Conservation (phyloP, 73 alveolate genomes). For the Durusdinium trenchii region DNA sequence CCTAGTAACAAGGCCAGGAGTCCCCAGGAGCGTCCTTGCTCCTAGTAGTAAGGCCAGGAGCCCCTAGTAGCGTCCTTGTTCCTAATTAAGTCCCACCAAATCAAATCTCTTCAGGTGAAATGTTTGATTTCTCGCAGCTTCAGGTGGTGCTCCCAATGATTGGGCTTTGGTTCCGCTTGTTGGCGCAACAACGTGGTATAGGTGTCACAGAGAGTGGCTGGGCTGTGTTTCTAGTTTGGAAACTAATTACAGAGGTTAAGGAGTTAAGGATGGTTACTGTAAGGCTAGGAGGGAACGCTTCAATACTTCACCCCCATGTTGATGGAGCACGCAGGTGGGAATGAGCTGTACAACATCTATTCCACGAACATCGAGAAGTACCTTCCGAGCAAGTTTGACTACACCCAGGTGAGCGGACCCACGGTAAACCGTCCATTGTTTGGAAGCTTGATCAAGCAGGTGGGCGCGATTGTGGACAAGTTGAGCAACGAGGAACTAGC, state of each 20-base stretch:
- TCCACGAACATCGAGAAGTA: slow-evolving; percentile 4
- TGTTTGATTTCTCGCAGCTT: no score
- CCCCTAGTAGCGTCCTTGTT: no score
- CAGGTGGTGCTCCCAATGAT: background rate
- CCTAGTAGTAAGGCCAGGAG: no score
- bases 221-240: no score
- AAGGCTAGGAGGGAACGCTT: background rate
- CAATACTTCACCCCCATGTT: background rate
- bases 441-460: background rate
- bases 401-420: slow-evolving; percentile 33
- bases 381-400: slow-evolving; percentile 23
- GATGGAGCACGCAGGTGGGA: background rate
- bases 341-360: slow-evolving; percentile 20
- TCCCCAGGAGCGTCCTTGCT: no score
- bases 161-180: slow-evolving; percentile 19
- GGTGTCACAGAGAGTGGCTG: slow-evolving; percentile 5
- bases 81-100: no score
- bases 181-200: slow-evolving; percentile 18
- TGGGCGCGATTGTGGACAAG: background rate
- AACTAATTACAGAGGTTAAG: no score
- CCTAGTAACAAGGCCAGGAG: no score
- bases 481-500: no score
- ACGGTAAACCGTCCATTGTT: background rate
- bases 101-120: no score
- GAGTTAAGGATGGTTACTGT: no score